Percentiles rank a stretch among this genome's conserved stretches.
These are phyloP conservation scores for Gracilaria caudata DNA, from an alignment of 23 red algal species.

Conservation along the genomic window DNA sequence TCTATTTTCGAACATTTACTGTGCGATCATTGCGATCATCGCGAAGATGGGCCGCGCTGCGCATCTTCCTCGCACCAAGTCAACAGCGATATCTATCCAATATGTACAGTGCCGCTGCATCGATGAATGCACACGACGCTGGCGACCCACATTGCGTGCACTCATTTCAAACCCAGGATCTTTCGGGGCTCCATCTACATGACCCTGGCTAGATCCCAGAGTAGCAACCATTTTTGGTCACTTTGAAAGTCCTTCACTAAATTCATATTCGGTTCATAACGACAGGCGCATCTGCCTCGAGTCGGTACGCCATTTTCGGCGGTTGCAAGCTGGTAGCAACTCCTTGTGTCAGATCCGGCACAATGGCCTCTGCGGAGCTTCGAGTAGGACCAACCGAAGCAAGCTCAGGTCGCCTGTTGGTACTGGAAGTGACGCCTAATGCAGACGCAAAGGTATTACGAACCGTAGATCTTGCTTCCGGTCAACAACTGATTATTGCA, in stretches of 20 bases:
- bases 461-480: constrained; percentile 6
- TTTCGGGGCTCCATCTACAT: no score
- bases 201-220: background rate
- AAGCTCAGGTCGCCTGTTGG: constrained; percentile 31
- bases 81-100: no score
- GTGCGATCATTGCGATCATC: no score
- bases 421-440: constrained; percentile 31
- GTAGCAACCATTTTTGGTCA: background rate
- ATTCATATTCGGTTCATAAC: no score
- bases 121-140: background rate
- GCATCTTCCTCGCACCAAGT: no score
- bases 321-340: background rate
- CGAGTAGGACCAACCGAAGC: constrained; percentile 36
- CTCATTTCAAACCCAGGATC: background rate
- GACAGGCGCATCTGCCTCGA: background rate
- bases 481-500: constrained; percentile 28
- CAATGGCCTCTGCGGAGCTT: background rate
- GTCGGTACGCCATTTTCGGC: background rate
- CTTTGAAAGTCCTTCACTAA: no score
- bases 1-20: no score
- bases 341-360: background rate
- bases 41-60: no score
- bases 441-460: constrained; percentile 26
- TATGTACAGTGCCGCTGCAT: no score
- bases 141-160: background rate